Conservation (phyloP, 2,329 filamentous ascomycete genomes). For the Paraconiothyrium brasiliense region DNA sequence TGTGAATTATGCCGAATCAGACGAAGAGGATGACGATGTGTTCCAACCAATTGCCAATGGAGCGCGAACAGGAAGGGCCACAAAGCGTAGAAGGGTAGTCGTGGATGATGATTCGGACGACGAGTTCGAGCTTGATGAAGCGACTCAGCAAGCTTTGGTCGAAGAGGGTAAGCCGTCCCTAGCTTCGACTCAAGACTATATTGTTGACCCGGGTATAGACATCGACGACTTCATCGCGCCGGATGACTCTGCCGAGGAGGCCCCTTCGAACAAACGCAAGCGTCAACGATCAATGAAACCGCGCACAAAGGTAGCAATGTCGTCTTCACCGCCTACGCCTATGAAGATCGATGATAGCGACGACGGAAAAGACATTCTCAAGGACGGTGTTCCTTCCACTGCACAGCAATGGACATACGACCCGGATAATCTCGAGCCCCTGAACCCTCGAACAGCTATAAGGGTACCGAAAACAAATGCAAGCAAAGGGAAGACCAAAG, state of each 20-base stretch:
- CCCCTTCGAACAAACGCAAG: constrained; percentile 72
- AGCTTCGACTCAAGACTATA: background rate
- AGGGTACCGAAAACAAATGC: constrained; percentile 43
- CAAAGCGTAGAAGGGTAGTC: constrained; percentile 69
- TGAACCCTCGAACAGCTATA: constrained; percentile 56
- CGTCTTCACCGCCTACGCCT: constrained; percentile 56
- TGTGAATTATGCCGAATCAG: constrained; percentile 86
- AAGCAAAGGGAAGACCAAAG: constrained; percentile 65
- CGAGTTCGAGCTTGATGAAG: constrained; percentile 69
- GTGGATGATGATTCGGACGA: constrained; percentile 71
- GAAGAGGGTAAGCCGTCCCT: constrained; percentile 61
- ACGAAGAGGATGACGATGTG: constrained; percentile 79
- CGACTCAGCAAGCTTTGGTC: constrained; percentile 63
- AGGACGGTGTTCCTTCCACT: constrained; percentile 68
- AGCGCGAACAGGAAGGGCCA: constrained; percentile 54
- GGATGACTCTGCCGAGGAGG: constrained; percentile 82
- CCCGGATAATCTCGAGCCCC: constrained; percentile 64
- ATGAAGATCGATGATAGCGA: constrained; percentile 53
- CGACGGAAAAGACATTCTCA: constrained; percentile 63
- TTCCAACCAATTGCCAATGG: constrained; percentile 65
- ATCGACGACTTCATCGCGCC: constrained; percentile 88
- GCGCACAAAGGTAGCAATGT: constrained; percentile 59
- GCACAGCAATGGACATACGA: constrained; percentile 85
- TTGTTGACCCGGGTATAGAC: constrained; percentile 58
- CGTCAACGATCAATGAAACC: constrained; percentile 72